Conservation (phyloP, 2,329 filamentous ascomycete genomes). For the Bertia moriformis region DNA sequence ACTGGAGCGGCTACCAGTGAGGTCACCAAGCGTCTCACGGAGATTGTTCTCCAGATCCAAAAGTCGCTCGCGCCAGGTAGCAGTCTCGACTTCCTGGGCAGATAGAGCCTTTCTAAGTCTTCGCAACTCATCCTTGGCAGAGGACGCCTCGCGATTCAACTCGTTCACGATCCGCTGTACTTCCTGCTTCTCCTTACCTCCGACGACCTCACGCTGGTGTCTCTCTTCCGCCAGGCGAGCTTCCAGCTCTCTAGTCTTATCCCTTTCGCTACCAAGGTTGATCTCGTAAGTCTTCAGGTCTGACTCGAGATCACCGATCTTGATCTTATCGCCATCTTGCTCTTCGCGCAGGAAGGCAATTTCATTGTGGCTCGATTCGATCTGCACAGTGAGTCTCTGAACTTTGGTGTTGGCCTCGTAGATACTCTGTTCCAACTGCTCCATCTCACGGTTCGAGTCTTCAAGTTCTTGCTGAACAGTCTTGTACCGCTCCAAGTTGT, state of each 20-base stretch:
- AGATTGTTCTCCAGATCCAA: constrained; percentile 82
- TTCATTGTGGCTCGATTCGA: constrained; percentile 82
- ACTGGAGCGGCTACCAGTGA: constrained; percentile 72
- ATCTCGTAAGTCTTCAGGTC: constrained; percentile 67
- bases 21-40: constrained; percentile 72
- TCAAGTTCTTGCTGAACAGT: constrained; percentile 70
- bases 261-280: constrained; percentile 69
- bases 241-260: constrained; percentile 58
- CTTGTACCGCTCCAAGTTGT: constrained; percentile 64
- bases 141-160: constrained; percentile 69
- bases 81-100: constrained; percentile 73
- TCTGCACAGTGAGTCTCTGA: constrained; percentile 74
- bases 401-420: constrained; percentile 77
- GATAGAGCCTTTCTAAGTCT: constrained; percentile 70
- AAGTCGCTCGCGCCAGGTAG: constrained; percentile 79
- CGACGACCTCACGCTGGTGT: constrained; percentile 73
- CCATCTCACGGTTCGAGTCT: constrained; percentile 75
- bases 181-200: constrained; percentile 82
- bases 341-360: constrained; percentile 92
- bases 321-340: constrained; percentile 94
- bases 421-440: constrained; percentile 70
- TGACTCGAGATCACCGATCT: constrained; percentile 84
- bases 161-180: constrained; percentile 88
- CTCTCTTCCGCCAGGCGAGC: constrained; percentile 66
- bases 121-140: constrained; percentile 73